Percentiles rank a stretch among this genome's conserved stretches.
phyloP scores from a whole-genome alignment of 1,284 basidiomycete genomes.

The Ustilago esculenta region DNA sequence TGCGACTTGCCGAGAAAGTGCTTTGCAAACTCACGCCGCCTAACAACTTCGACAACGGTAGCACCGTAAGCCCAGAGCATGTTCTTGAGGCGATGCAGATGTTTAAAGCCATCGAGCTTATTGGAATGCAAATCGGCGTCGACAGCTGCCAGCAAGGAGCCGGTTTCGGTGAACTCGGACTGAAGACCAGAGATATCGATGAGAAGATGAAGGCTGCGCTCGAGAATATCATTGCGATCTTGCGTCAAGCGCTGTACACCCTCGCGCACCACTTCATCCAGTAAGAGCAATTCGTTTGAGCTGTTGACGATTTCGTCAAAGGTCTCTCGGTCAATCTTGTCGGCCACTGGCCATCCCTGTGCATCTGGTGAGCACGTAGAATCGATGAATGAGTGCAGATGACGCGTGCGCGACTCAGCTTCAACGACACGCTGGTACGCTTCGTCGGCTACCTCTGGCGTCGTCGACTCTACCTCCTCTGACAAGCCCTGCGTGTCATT shows the following conservation, averaged over 20 bases:
- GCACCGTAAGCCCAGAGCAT: conserved; percentile 93
- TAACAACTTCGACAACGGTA: conserved; percentile 87
- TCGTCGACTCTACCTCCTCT: conserved; percentile 52
- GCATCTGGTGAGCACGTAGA: conserved; percentile 50
- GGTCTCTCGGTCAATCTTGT: conserved; percentile 37
- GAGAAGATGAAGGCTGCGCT: conserved; percentile 56
- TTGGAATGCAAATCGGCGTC: conserved; percentile 55
- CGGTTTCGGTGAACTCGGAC: conserved; percentile 62
- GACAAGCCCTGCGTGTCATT: conserved; percentile 48
- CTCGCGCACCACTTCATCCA: conserved; percentile 57
- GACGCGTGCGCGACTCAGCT: conserved; percentile 31
- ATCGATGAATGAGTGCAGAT: conserved; percentile 41
- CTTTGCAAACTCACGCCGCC: conserved; percentile 80
- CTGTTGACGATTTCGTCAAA: conserved; percentile 45
- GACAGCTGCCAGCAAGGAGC: conserved; percentile 47
- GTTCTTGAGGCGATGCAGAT: conserved; percentile 85
- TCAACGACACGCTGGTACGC: conserved; percentile 50
- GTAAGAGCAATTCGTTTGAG: conserved; percentile 48
- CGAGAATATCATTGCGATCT: conserved; percentile 64
- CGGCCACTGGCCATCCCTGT: conserved; percentile 60
- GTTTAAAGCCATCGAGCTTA: conserved; percentile 78
- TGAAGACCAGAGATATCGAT: conserved; percentile 65
- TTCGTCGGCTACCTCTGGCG: conserved; percentile 47
- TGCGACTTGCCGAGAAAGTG: conserved; percentile 57
- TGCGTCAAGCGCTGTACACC: conserved; percentile 50